Percentiles rank a stretch among this genome's conserved stretches.
Evolutionary conservation across 208 protist genomes (phyloP).

Genomic region (Crithidia fasciculata): DNA sequence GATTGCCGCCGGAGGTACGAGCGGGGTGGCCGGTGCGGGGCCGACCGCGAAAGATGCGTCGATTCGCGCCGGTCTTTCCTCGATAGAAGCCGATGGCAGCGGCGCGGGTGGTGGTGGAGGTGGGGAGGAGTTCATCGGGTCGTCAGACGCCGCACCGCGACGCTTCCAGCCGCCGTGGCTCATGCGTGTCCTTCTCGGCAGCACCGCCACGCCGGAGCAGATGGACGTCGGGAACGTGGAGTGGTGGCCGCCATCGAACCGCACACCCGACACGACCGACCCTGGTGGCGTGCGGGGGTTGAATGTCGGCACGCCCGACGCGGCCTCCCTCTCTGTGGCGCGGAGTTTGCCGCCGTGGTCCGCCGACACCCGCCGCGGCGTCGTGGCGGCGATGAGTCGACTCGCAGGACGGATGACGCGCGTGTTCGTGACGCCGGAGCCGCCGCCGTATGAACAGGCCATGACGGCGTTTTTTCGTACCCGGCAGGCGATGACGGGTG

Average conservation of each 20-base stretch:
- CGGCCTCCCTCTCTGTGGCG: constrained; percentile 27
- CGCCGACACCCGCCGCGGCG: constrained; percentile 1
- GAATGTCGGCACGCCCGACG: constrained; percentile 15
- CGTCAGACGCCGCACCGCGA: background rate
- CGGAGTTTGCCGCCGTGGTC: constrained; percentile 31
- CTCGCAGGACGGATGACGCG: background rate
- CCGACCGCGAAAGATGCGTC: background rate
- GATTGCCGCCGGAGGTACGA: background rate
- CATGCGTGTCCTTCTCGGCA: constrained; percentile 4
- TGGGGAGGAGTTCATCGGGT: background rate
- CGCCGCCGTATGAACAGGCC: constrained; percentile 23
- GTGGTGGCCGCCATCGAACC: constrained; percentile 28
- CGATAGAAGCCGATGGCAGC: background rate
- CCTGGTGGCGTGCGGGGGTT: constrained; percentile 12
- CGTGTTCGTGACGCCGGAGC: background rate
- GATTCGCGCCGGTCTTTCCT: background rate
- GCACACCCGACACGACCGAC: constrained; percentile 12
- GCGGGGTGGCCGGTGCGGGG: background rate
- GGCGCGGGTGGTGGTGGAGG: background rate
- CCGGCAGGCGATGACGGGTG: constrained; percentile 22
- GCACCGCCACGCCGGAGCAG: background rate
- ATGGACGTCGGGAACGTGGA: constrained; percentile 15
- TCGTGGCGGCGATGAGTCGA: constrained; percentile 4
- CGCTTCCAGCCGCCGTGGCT: constrained; percentile 6
- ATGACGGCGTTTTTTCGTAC: constrained; percentile 29